phyloP scores from a whole-genome alignment of 805 yeast species.

The Gaillardinia entomophila region DNA sequence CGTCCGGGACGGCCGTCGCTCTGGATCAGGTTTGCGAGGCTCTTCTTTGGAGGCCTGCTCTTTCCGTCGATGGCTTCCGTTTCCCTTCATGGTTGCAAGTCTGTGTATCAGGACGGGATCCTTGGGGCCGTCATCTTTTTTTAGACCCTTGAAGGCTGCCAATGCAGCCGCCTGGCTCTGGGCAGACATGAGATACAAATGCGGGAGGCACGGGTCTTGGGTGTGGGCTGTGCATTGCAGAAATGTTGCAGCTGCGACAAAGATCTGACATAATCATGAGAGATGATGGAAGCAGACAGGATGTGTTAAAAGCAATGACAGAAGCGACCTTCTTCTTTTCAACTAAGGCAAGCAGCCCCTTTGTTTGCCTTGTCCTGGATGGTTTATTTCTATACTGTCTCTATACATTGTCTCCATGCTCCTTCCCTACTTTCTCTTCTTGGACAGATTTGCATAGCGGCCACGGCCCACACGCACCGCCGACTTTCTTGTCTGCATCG shows the following conservation, averaged over 20 bases:
- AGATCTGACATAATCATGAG: too few species aligned
- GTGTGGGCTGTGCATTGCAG: too few species aligned
- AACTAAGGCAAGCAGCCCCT: too few species aligned
- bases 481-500: conserved; percentile 35
- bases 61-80: conserved; percentile 1
- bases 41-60: conserved; percentile 2
- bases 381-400: not conserved
- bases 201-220: too few species aligned
- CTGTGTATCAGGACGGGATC: conserved; percentile 1
- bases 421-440: conserved; percentile 7
- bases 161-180: conserved; percentile 40
- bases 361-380: not conserved
- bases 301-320: too few species aligned
- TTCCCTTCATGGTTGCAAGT: conserved; percentile 4
- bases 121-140: conserved; percentile 1
- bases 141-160: conserved; percentile 33
- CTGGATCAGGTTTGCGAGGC: too few species aligned
- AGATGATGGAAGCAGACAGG: too few species aligned
- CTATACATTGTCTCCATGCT: not conserved
- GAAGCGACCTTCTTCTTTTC: too few species aligned
- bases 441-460: conserved; percentile 67
- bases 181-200: conserved; percentile 19
- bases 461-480: conserved; percentile 85
- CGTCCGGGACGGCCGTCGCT: too few species aligned
- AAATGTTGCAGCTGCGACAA: too few species aligned